These are phyloP conservation scores for Aspergillus cejpii DNA, from an alignment of 2,329 filamentous ascomycete species.

Conservation along the genomic window DNA sequence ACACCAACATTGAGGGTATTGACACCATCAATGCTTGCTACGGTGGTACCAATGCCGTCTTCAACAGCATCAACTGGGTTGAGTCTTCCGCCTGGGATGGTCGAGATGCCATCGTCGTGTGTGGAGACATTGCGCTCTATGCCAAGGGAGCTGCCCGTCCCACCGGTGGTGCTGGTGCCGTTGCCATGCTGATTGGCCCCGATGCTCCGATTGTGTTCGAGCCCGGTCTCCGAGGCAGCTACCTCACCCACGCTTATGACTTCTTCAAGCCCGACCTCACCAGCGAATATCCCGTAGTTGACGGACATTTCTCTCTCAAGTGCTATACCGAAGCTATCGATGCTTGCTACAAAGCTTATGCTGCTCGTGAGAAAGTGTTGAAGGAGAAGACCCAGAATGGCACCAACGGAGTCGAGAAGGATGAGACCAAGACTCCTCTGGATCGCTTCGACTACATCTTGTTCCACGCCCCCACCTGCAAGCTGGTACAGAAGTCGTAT, in stretches of 20 bases:
- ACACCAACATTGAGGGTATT: slow-evolving; percentile 76
- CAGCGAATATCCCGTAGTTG: slow-evolving; percentile 79
- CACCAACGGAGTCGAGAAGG: slow-evolving; percentile 43
- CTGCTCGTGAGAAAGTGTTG: slow-evolving; percentile 61
- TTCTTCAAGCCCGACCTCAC: slow-evolving; percentile 87
- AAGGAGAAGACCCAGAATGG: slow-evolving; percentile 43
- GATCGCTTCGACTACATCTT: slow-evolving; percentile 78
- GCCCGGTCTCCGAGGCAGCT: slow-evolving; percentile 69
- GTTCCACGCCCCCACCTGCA: slow-evolving; percentile 83
- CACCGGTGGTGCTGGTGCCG: slow-evolving; percentile 71
- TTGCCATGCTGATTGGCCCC: slow-evolving; percentile 72
- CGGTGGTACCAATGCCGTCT: slow-evolving; percentile 74
- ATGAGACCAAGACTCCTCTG: slow-evolving; percentile 54
- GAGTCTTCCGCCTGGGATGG: slow-evolving; percentile 85
- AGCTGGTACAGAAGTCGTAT: slow-evolving; percentile 79
- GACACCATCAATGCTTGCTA: slow-evolving; percentile 83
- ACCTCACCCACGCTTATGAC: slow-evolving; percentile 79
- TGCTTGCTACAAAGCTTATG: slow-evolving; percentile 73
- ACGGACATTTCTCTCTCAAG: slow-evolving; percentile 73
- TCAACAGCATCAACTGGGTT: slow-evolving; percentile 79
- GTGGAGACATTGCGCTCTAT: slow-evolving; percentile 78
- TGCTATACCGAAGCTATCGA: slow-evolving; percentile 79
- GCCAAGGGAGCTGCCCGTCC: slow-evolving; percentile 76
- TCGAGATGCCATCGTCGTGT: slow-evolving; percentile 70
- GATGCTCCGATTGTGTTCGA: slow-evolving; percentile 70